Evolutionary conservation across 2,329 filamentous ascomycete genomes (phyloP).

Genomic region (Exophiala alcalophila): DNA sequence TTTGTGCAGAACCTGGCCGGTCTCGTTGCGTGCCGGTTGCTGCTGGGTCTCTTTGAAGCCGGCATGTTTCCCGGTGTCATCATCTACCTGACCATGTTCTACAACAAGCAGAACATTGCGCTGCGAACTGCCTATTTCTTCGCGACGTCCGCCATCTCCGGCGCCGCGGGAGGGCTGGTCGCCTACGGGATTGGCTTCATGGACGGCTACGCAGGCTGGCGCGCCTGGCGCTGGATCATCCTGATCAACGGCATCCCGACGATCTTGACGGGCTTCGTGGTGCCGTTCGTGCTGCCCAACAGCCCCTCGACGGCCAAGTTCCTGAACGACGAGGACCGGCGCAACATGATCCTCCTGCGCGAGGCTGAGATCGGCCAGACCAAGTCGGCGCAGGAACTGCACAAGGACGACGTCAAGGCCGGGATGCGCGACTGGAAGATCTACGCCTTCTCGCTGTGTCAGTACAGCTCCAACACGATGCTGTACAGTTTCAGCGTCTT

Average conservation of each 20-base stretch:
- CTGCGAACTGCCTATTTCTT: slow-evolving; percentile 43
- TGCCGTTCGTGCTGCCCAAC: slow-evolving; percentile 46
- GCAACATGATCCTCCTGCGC: slow-evolving; percentile 51
- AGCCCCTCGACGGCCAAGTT: slow-evolving; percentile 44
- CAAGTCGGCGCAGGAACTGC: slow-evolving; percentile 51
- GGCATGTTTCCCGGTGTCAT: slow-evolving; percentile 42
- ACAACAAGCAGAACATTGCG: slow-evolving; percentile 43
- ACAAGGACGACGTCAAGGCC: slow-evolving; percentile 61
- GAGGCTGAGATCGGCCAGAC: slow-evolving; percentile 49
- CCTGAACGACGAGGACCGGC: slow-evolving; percentile 46
- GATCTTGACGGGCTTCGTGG: slow-evolving; percentile 40
- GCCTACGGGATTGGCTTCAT: slow-evolving; percentile 52
- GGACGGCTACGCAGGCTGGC: slow-evolving; percentile 47
- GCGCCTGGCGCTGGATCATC: slow-evolving; percentile 54
- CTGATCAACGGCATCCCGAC: slow-evolving; percentile 51
- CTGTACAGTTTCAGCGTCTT: slow-evolving; percentile 73
- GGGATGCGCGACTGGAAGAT: slow-evolving; percentile 73
- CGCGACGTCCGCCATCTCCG: slow-evolving; percentile 48
- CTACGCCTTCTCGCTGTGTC: slow-evolving; percentile 46
- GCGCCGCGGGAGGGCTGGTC: slow-evolving; percentile 51
- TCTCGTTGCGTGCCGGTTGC: slow-evolving; percentile 41
- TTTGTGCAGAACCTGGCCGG: slow-evolving; percentile 45
- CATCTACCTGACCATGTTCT: slow-evolving; percentile 48
- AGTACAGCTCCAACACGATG: slow-evolving; percentile 73
- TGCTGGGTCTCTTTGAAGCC: slow-evolving; percentile 40